phyloP scores from a whole-genome alignment of 345 rosid species.

The Hirschfeldia incana region DNA sequence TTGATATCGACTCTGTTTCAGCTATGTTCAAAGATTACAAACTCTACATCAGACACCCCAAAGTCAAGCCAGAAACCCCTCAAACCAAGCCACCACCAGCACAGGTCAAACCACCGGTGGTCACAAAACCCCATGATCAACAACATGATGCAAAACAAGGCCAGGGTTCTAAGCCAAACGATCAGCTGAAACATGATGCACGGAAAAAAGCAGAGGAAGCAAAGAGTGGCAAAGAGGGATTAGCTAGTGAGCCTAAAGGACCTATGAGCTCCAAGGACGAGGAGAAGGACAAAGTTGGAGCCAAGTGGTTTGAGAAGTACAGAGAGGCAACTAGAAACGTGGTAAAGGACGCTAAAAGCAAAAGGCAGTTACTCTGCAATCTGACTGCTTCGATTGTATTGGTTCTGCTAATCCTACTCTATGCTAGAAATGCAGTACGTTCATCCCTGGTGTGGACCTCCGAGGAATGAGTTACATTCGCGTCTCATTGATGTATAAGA shows the following conservation, averaged over 20 bases:
- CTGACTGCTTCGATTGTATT: conserved; percentile 38
- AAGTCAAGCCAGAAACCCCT: conserved; percentile 29
- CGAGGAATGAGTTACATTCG: conserved; percentile 28
- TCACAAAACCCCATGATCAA: conserved; percentile 19
- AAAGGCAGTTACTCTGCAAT: conserved; percentile 38
- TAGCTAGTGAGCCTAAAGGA: conserved; percentile 26
- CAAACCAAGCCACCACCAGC: conserved; percentile 33
- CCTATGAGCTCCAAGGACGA: conserved; percentile 30
- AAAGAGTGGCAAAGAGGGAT: background rate
- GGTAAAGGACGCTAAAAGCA: conserved; percentile 43
- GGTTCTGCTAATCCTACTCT: conserved; percentile 36
- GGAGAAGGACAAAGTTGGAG: conserved; percentile 36
- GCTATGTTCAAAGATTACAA: conserved; percentile 42
- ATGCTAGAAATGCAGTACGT: conserved; percentile 39
- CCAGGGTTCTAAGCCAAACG: conserved; percentile 14
- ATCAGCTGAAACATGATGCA: conserved; percentile 34
- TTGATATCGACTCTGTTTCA: conserved; percentile 33
- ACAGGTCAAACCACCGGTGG: conserved; percentile 28
- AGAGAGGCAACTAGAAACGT: conserved; percentile 37
- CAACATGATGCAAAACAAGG: conserved; percentile 24
- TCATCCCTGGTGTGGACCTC: conserved; percentile 31
- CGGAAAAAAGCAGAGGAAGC: conserved; percentile 19
- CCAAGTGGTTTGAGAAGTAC: conserved; percentile 39
- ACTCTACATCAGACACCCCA: conserved; percentile 40
- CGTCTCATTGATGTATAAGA: conserved; percentile 23